Base-by-base conservation (phyloP, 2,329 filamentous ascomycete species). In the Diaporthe citri region DNA sequence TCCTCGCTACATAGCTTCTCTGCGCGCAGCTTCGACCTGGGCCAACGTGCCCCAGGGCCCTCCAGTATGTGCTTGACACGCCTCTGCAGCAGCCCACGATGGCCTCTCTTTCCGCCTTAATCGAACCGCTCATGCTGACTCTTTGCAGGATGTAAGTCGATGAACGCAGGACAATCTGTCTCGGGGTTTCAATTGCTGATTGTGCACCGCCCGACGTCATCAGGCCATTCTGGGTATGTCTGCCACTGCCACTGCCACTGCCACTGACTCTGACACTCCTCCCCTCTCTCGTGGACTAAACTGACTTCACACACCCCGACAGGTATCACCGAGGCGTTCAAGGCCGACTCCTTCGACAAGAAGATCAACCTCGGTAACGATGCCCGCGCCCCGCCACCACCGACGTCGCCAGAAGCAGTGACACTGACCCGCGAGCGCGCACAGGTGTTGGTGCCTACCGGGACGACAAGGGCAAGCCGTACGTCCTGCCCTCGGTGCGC, bases 301-400 rank as follows among this genome's bases (percentile, higher is more conserved):
- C 59, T 64, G 39, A 64, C 59, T 8, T 64, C 10, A 22, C 25
- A 25, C 25, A 0, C 25, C 39, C 72, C 59, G 71, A 31, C 79
- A 93, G 93, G 94, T 85, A 95, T 99, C 87, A 98, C 97, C 78
- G 97, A 99, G 88, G 97, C 97, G 77, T 99, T 97, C 94, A 99
- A 98, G 91, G 96, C 96, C 86, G 97, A 99, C 85, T 90, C 89
- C 82, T 96, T 97, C 86, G 88, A 92, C 78, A 92, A 98, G 89
- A 99, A 98, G 92, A 98, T 99, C 90, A 98, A 98, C 89, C 89
- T 99, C 77, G 97, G 94, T 94, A 87, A 82, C 90, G 81, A 74
- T 41, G 59, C 73, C 57, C 34, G 56, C 57, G 72, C 64, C 41
- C 71, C 31, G 28, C 36, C 20, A 36, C 36, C 60, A 76, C 4